A percentile compares a stretch with the other conserved stretches of the same genome.
Evolutionary conservation across 2,329 filamentous ascomycete genomes (phyloP).

Genomic region (Trichoderma aggressivum): DNA sequence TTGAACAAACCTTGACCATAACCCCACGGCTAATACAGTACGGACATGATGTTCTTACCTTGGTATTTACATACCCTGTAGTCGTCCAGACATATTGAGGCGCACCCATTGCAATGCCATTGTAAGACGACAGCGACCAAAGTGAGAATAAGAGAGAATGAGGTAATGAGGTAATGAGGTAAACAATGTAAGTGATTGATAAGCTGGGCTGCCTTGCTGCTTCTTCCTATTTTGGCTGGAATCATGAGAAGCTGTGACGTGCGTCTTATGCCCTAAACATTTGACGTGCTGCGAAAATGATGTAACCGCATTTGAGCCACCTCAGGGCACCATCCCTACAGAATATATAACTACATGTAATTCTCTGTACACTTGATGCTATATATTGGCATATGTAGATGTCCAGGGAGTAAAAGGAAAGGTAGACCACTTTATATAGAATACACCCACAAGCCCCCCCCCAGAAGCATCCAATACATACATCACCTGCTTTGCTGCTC

Average conservation of each 20-base stretch:
- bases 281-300: not conserved
- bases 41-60: not conserved
- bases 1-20: not conserved
- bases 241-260: not conserved
- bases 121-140: not conserved
- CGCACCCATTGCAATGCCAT: not conserved
- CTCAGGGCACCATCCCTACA: not conserved
- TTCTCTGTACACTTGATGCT: not conserved
- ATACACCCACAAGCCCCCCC: not conserved
- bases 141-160: not conserved
- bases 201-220: not conserved
- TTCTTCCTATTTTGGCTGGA: not conserved
- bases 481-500: not conserved
- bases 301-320: not conserved
- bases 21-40: not conserved
- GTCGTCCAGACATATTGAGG: not conserved
- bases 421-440: not conserved
- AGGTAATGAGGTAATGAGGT: not conserved
- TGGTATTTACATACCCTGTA: not conserved
- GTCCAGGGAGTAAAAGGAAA: not conserved
- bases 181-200: not conserved
- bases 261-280: conserved; percentile 12
- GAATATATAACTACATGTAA: too few species aligned
- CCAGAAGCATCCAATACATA: not conserved
- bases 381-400: not conserved